Base-by-base conservation (phyloP, 768 basidiomycete genomes). In the Termitomyces titanicus region DNA sequence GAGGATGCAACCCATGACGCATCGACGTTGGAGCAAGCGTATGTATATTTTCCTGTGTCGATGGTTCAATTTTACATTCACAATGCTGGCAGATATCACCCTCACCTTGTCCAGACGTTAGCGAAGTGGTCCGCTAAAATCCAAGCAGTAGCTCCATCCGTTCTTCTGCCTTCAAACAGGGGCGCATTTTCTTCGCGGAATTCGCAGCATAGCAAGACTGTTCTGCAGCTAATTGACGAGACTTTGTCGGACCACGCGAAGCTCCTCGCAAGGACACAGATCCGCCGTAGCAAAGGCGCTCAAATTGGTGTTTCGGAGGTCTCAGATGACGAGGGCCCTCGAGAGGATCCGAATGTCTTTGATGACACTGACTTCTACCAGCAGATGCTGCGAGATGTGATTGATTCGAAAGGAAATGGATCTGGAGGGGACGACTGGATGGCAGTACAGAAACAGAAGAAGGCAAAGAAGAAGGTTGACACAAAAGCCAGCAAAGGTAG, bases 81-180 rank as follows among this genome's bases (percentile, higher is more conserved):
- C 1, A 18, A 18, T 24, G 1, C n/a, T 54, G 51, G 59, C 42
- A 89, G 77, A 27, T 67, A 72, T 47, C 93, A 94, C 66, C 80
- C 86, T 2, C 77, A 88, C 57, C 77, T 89, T 12, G 67, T 93
- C 40, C 83, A 85, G 56, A 94, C 91, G 1, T 79, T 99, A 24
- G 75, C 80, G 37, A 98, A 98, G 70, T 99, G 97, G 97, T 97
- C 94, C 10, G 79, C 87, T 24, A 99, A 98, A 74, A 89, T 98
- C 37, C 91, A 94, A 64, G 91, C 95, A 1, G 94, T 97, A 5
- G 83, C 94, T 2, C 87, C 93, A 11, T 85, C 87, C 7, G 85
- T 79, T 39, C 81, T 91, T 12, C 76, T 86, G 5, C 85, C 87
- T 40, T 82, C 80, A 12, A 88, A 83, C 60, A 81, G 82, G n/a